Evolutionary conservation across 2,329 filamentous ascomycete species (phyloP), one percentile per base, ranked within the genome.

Genomic region (Talaromyces sp.): DNA sequence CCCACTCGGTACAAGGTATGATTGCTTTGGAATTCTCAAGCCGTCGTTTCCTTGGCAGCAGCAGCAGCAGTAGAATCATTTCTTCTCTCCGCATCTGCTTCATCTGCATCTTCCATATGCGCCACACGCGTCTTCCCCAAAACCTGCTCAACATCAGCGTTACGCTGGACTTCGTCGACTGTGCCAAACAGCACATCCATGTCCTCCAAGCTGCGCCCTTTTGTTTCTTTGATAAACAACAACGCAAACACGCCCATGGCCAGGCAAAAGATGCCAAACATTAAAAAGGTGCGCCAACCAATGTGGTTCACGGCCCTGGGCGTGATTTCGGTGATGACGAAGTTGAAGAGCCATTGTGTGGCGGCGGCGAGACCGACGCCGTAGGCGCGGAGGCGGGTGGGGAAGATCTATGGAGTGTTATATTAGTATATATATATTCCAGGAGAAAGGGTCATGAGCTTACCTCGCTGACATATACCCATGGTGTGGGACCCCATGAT

Each of bases 281-380:
- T 75, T 31, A 78, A 57, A 63, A 77, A 78, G 0, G 73, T 75
- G 14, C 70, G 65, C 64, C 70, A 76, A 10, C 75, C 73, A 64
- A 76, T 75, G 55, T 73, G 68, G n/a, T 70, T 69, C 26, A 79
- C 71, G 51, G 76, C 75, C 35, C 73, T 69, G 5, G 77, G 77
- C 0, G 75, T 78, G 27, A 76, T 71, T 21, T 76, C 69, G 1
- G 76, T 76, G 63, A 78, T 73, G n/a, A 75, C 70, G 57, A 78
- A 77, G 52, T 77, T 77, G 64, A 77, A 76, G 3, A 75, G 64
- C 74, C 74, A 76, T 56, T 76, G 71, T 0, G 73, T 72, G 9
- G 70, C 68, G 8, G 75, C 70, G 11, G 72, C 71, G 50, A 75
- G 67, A 0, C 72, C 75, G 2, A 75, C 71, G 21, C 75, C 75